Conservation (phyloP, 495 filamentous ascomycete species). For the Penicillium subrubescens region DNA sequence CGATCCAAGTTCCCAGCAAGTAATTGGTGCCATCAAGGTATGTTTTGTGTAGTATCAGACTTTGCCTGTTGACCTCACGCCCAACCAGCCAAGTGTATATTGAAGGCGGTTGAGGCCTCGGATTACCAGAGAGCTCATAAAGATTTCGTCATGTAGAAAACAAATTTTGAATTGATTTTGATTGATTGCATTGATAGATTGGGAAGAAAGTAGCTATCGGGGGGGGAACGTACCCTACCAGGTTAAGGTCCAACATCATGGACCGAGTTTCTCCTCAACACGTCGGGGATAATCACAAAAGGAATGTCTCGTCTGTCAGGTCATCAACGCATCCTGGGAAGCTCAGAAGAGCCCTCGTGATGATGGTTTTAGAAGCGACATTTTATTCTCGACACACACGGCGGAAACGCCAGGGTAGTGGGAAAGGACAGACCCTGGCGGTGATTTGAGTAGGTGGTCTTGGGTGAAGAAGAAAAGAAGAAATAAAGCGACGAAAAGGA, state of each 20-base stretch:
- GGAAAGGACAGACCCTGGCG: constrained; percentile 59
- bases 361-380: constrained; percentile 97
- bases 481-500: constrained; percentile 14
- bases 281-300: background rate
- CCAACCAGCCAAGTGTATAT: constrained; percentile 62
- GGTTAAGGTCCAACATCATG: background rate
- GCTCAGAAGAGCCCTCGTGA: constrained; percentile 87
- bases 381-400: constrained; percentile 81
- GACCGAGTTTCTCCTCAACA: background rate
- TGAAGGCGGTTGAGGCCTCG: constrained; percentile 66
- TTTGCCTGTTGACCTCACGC: constrained; percentile 72
- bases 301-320: constrained; percentile 82
- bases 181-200: background rate
- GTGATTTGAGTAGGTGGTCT: constrained; percentile 97
- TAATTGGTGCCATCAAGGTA: background rate
- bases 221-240: constrained; percentile 24
- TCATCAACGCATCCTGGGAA: constrained; percentile 98
- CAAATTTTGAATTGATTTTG: background rate
- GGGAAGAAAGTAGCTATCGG: constrained; percentile 17
- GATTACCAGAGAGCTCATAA: constrained; percentile 76
- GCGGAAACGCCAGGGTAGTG: constrained; percentile 85
- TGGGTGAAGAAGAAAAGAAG: constrained; percentile 52
- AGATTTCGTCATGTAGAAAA: constrained; percentile 57
- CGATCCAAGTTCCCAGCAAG: background rate
- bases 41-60: constrained; percentile 54